A percentile compares a stretch with the other conserved stretches of the same genome.
phyloP scores from a whole-genome alignment of 768 basidiomycete species.

The Tulasnella sp. region DNA sequence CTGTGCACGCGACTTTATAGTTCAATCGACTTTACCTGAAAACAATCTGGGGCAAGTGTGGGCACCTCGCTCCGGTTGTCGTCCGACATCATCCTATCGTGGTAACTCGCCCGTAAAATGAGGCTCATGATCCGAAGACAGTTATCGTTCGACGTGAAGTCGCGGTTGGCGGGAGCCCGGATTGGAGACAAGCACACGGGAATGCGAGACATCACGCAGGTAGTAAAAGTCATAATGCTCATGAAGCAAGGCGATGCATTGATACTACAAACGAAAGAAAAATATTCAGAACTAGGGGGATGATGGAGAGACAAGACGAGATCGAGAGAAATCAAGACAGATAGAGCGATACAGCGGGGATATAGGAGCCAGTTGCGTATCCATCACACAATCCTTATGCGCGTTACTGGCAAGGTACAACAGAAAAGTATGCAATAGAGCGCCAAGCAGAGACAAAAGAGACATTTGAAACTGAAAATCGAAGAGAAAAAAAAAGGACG shows the following conservation, averaged over 20 bases:
- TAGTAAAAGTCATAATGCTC: background rate
- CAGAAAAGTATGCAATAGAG: background rate
- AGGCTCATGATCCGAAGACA: background rate
- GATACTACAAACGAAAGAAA: constrained; percentile 3
- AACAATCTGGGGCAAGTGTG: background rate
- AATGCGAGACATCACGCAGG: background rate
- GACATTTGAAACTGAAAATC: background rate
- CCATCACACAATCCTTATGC: background rate
- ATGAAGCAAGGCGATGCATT: background rate
- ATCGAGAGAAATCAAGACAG: background rate
- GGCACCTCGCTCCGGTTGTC: background rate
- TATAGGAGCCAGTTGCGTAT: constrained; percentile 1
- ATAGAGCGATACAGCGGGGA: constrained; percentile 9
- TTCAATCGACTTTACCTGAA: background rate
- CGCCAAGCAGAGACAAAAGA: background rate
- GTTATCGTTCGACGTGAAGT: background rate
- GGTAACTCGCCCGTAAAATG: background rate
- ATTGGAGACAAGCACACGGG: background rate
- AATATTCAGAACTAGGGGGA: background rate
- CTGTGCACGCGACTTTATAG: constrained; percentile 4
- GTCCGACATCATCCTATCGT: constrained; percentile 3
- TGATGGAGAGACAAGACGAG: background rate
- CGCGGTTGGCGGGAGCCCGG: no score
- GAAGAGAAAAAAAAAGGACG: background rate
- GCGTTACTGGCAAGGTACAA: background rate